Conservation (phyloP, 208 protist species). For the Acanthamoeba rhysodes region DNA sequence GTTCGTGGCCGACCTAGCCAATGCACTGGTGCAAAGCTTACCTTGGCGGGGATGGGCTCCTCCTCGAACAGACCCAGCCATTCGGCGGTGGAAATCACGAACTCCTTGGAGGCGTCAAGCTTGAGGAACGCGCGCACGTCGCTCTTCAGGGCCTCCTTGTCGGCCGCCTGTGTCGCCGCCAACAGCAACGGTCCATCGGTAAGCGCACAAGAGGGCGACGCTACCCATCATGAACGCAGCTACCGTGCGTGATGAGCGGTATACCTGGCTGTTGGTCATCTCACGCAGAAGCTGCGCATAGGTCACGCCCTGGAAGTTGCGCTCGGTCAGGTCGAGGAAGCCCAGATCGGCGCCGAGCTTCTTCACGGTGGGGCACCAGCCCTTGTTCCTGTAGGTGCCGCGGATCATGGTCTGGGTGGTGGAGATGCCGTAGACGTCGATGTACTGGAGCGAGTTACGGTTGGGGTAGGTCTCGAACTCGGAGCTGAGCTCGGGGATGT, state of each 20-base stretch:
- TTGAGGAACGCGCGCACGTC: constrained; percentile 66
- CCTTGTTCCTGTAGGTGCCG: constrained; percentile 87
- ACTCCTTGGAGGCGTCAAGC: constrained; percentile 6
- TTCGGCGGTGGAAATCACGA: constrained; percentile 16
- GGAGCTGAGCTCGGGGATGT: constrained; percentile 51
- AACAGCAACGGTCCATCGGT: neutral
- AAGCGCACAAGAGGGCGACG: too few relatives aligned
- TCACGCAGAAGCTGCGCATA: constrained; percentile 25
- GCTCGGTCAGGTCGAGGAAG: constrained; percentile 60
- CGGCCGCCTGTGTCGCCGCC: neutral
- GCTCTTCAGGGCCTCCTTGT: constrained; percentile 65
- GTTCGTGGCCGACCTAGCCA: neutral
- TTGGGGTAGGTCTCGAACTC: constrained; percentile 88
- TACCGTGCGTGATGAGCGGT: too few relatives aligned
- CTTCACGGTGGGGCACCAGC: constrained; percentile 71
- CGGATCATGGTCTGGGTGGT: constrained; percentile 85
- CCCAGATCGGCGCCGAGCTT: constrained; percentile 74
- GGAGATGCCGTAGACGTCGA: constrained; percentile 82
- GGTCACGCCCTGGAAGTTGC: constrained; percentile 54
- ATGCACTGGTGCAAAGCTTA: neutral
- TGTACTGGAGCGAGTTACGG: constrained; percentile 84
- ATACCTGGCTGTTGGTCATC: constrained; percentile 66
- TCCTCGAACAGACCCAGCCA: constrained; percentile 75
- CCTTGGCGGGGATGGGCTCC: constrained; percentile 54
- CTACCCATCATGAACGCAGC: too few relatives aligned